These are phyloP conservation scores for Naganishia vishniacii DNA, from an alignment of 768 basidiomycete species.

Conservation along the genomic window DNA sequence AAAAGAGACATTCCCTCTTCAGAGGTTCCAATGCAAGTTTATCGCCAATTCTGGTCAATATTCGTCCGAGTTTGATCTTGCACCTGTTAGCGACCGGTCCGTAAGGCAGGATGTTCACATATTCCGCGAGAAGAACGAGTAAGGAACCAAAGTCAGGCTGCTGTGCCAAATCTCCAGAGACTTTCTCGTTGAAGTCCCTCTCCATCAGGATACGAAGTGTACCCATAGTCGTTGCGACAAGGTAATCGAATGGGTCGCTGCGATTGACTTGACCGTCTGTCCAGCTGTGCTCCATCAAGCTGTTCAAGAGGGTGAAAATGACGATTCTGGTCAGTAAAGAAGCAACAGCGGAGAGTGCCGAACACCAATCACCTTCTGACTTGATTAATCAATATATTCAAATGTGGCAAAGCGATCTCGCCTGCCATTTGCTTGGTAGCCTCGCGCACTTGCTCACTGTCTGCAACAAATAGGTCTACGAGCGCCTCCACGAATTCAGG, in stretches of 20 bases:
- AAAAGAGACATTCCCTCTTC: constrained; percentile 3
- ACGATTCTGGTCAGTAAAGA: not conserved
- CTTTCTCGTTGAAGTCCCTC: constrained; percentile 1
- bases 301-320: not conserved
- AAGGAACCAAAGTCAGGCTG: constrained; percentile 9
- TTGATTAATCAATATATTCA: constrained; percentile 18
- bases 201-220: constrained; percentile 11
- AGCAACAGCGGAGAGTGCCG: not conserved
- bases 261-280: constrained; percentile 18
- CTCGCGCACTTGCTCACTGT: constrained; percentile 14
- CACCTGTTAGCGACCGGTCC: constrained; percentile 9
- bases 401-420: constrained; percentile 23
- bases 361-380: constrained; percentile 8
- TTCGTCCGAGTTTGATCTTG: constrained; percentile 18
- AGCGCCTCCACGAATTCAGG: constrained; percentile 20
- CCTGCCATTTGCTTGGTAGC: constrained; percentile 20
- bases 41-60: constrained; percentile 14
- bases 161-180: constrained; percentile 12
- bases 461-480: constrained; percentile 19
- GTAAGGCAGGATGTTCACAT: constrained; percentile 6
- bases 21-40: constrained; percentile 3
- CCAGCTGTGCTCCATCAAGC: constrained; percentile 24
- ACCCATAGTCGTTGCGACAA: constrained; percentile 20
- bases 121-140: not conserved
- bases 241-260: constrained; percentile 19